A percentile compares a stretch with the other conserved stretches of the same genome.
phyloP scores from a whole-genome alignment of 1,139 yeast species.

The Meyerozyma carpophila region DNA sequence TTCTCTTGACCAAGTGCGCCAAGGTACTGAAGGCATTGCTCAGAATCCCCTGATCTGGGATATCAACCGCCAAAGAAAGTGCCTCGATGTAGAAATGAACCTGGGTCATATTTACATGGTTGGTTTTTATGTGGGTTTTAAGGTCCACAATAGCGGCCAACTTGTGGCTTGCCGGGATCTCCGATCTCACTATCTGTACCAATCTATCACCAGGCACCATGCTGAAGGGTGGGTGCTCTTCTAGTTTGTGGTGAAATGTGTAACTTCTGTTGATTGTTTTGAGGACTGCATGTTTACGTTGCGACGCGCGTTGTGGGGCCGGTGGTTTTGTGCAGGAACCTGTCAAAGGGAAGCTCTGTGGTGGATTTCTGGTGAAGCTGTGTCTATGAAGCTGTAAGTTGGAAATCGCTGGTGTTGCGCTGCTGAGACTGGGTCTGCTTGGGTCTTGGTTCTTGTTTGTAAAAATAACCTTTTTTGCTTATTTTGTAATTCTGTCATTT shows the following conservation, averaged over 20 bases:
- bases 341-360: no score
- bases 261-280: not conserved
- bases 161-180: constrained; percentile 19
- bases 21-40: constrained; percentile 57
- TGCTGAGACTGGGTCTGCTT: no score
- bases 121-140: constrained; percentile 67
- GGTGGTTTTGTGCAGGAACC: no score
- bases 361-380: no score
- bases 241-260: not conserved
- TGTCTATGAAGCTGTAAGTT: no score
- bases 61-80: constrained; percentile 41
- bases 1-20: constrained; percentile 71
- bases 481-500: no score
- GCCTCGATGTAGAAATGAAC: constrained; percentile 58
- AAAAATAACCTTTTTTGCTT: no score
- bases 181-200: constrained; percentile 19
- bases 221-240: constrained; percentile 1
- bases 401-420: no score
- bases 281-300: not conserved
- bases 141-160: constrained; percentile 41
- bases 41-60: constrained; percentile 37
- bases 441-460: no score
- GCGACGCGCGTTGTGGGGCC: not conserved
- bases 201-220: constrained; percentile 19
- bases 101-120: constrained; percentile 48